Base-by-base conservation (phyloP, 306 rosid genomes). In the Delonix regia region DNA sequence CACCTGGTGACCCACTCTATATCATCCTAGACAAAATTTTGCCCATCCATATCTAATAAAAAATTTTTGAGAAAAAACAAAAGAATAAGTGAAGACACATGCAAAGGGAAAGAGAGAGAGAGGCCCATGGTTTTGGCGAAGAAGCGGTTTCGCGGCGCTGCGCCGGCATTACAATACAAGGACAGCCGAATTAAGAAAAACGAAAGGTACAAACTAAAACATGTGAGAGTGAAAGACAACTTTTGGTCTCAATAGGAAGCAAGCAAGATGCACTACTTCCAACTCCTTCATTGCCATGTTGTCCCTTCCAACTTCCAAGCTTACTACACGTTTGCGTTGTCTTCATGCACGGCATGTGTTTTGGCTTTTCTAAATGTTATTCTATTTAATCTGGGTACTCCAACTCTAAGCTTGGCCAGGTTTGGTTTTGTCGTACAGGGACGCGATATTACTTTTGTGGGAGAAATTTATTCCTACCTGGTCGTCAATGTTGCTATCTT, bases 111-210 rank as follows among this genome's bases (percentile, higher is more conserved):
- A 21, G 71, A 65, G 6, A 18, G 0, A 9, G 45, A n/a, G 12
- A 42, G 30, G 70, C 64, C 75, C 77, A 51, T 45, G 82, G 87
- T 57, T 76, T 84, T 70, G 33, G 74, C 18, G 4, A 15, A 44
- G 74, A 75, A 30, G 82, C 84, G 67, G 87, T 76, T 84, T 80
- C 72, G 44, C 39, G 51, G 75, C 28, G 73, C 80, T 77, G 52
- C 81, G 28, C 52, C 63, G 68, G 30, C 69, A 28, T 36, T 30
- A n/a, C 69, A 36, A 3, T 30, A n/a, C 69, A 36, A 3, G 36
- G 13, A 18, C 45, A 30, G 0, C 2, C 33, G 14, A 33, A 34
- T 18, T 5, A 62, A 63, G 2, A 16, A 15, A 4, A 1, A 16
- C 38, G 30, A 39, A 36, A 19, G 14, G 39, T 21, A 65, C 18